Evolutionary conservation across 768 basidiomycete genomes (phyloP), one percentile per base, ranked within the genome.

Genomic region (Tylopilus subfusipes): DNA sequence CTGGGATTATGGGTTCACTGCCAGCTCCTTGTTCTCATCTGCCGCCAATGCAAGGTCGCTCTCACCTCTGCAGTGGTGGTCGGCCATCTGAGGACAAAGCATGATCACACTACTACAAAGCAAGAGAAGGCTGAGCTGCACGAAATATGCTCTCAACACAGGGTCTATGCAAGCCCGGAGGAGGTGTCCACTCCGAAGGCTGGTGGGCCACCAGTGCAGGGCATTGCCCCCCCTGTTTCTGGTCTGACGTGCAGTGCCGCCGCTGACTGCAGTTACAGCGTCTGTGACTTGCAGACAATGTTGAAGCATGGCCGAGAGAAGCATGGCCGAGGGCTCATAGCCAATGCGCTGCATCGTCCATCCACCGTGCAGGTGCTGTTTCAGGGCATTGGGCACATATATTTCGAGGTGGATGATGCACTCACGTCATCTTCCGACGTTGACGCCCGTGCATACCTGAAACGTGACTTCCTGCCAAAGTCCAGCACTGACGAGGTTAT

Each of bases 281-380:
- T 49, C 3, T 9, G 33, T 21, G 48, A 54, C 47, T 3, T 29
- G 22, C 42, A 49, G 16, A 44, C 48, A 1, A 54, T 54, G 53
- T 12, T 54, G 25, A 54, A 44, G 27, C 53, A 54, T 13, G 25
- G 42, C 10, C 21, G 33, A 22, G 47, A 54, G 53, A 43, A 42
- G 47, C 47, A 49, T 27, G 47, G 42, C 2, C 25, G 33, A 22
- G 27, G 31, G 18, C 14, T 55, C 10, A 12, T 5, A 31, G 31
- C 10, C 29, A 51, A 45, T 2, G n/a, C 6, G 11, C 3, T 8
- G 5, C 14, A 33, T 34, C 38, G 38, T 12, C 19, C 16, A 2
- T 39, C 43, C 3, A 19, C 11, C 1, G 3, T 55, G 9, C 54
- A 50, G 61, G 2, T 50, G 62, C 14, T 66, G 59, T 54, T 54